Conservation (phyloP, 2,329 filamentous ascomycete genomes). For the Rosellinia necatrix region DNA sequence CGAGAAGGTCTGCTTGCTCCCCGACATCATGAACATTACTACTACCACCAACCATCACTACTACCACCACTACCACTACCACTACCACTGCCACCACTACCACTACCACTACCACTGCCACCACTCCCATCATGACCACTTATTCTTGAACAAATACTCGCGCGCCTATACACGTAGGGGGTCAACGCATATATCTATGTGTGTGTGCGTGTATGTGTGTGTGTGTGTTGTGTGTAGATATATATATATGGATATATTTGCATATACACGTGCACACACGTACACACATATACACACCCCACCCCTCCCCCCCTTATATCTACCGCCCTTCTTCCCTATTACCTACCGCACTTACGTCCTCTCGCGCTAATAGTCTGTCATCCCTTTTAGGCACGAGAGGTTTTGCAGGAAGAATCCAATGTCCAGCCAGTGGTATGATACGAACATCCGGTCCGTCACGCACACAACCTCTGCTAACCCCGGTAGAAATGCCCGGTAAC, state of each 20-base stretch:
- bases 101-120: neutral
- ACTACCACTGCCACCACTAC: neutral
- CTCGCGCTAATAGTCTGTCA: constrained; percentile 40
- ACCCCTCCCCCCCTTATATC: too few relatives aligned
- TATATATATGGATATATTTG: neutral
- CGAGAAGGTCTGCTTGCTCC: constrained; percentile 75
- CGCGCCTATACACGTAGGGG: neutral
- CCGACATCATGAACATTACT: neutral
- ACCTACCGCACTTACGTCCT: neutral
- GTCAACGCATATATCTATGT: neutral
- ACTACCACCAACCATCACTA: neutral
- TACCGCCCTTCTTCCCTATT: neutral
- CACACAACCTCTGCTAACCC: constrained; percentile 12
- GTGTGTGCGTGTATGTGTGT: neutral
- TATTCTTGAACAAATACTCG: neutral
- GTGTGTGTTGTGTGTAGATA: neutral
- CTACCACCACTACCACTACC: neutral
- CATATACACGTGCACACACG: neutral
- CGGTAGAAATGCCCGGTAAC: constrained; percentile 94
- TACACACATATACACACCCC: neutral
- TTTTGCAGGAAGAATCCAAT: constrained; percentile 96
- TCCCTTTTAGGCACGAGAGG: constrained; percentile 79
- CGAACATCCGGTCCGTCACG: neutral
- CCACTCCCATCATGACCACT: too few relatives aligned
- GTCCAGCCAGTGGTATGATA: constrained; percentile 92